Percentiles rank a stretch among this genome's conserved stretches.
These are phyloP conservation scores for Funneliformis geosporum DNA, from an alignment of 192 early-diverging fungal genomes.

Conservation along the genomic window DNA sequence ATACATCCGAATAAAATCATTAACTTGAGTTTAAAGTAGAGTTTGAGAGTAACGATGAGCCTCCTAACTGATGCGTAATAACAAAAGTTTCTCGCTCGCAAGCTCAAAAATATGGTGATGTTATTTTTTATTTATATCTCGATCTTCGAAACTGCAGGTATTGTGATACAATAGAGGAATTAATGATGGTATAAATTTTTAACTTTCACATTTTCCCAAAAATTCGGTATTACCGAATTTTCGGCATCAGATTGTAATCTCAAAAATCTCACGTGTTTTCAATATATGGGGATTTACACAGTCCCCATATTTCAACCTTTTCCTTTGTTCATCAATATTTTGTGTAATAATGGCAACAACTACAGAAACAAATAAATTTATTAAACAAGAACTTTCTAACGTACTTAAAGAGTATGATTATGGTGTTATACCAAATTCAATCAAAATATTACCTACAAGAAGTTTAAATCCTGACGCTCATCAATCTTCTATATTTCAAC, in stretches of 20 bases:
- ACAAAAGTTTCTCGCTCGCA: neutral
- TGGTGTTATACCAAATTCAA: constrained; percentile 16
- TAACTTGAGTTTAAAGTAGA: neutral
- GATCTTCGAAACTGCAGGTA: no score
- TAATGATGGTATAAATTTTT: no score
- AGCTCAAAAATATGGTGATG: neutral
- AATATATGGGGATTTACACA: no score
- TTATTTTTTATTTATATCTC: neutral
- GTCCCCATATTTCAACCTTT: no score
- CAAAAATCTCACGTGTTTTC: no score
- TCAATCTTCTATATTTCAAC: constrained; percentile 8
- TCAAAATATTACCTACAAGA: neutral
- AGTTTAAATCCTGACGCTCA: neutral
- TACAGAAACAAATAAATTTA: neutral
- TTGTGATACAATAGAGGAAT: no score
- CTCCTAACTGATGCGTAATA: neutral
- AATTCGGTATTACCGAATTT: no score
- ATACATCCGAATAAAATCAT: neutral
- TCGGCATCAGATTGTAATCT: no score
- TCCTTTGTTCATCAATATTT: neutral
- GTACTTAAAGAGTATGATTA: constrained; percentile 25
- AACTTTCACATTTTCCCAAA: no score
- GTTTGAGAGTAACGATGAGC: neutral
- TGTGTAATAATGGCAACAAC: neutral
- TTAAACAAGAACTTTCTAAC: constrained; percentile 13